Evolutionary conservation across 768 basidiomycete genomes (phyloP).

Genomic region (Leccinum subgranulosum): DNA sequence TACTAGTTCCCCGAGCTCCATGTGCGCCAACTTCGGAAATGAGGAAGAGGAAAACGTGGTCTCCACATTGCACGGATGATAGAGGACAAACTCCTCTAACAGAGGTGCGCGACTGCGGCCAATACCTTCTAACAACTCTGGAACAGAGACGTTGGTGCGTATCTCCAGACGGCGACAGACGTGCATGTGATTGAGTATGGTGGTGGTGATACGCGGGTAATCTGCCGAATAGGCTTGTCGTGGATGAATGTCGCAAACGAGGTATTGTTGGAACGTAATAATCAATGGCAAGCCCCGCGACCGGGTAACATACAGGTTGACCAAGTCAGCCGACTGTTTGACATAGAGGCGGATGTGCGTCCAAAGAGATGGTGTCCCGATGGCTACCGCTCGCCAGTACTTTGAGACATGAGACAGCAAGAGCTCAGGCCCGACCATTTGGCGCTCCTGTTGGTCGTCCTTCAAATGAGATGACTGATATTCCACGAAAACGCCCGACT

Average conservation of each 20-base stretch:
- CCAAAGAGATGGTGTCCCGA: slow-evolving; percentile 41
- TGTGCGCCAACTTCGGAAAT: slow-evolving; percentile 19
- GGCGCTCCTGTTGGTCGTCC: slow-evolving; percentile 7
- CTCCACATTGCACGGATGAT: slow-evolving; percentile 19
- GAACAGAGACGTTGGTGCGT: slow-evolving; percentile 22
- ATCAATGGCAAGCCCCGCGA: slow-evolving; percentile 24
- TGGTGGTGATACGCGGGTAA: slow-evolving; percentile 20
- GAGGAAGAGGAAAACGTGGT: slow-evolving; percentile 15
- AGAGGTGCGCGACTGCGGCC: slow-evolving; percentile 22
- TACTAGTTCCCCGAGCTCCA: slow-evolving; percentile 23
- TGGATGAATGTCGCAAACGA: slow-evolving; percentile 17
- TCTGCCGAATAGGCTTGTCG: slow-evolving; percentile 20
- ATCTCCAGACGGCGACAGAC: slow-evolving; percentile 26
- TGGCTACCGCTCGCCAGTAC: slow-evolving; percentile 40
- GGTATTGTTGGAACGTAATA: slow-evolving; percentile 22
- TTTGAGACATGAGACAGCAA: slow-evolving; percentile 41
- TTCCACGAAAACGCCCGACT: not conserved
- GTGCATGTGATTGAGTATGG: slow-evolving; percentile 28
- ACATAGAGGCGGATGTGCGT: slow-evolving; percentile 26
- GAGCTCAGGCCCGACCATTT: slow-evolving; percentile 26
- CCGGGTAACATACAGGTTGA: slow-evolving; percentile 27
- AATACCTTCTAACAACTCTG: slow-evolving; percentile 24
- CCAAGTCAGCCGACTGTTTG: slow-evolving; percentile 24
- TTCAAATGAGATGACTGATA: slow-evolving; percentile 1
- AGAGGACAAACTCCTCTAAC: slow-evolving; percentile 23